Evolutionary conservation across 441 rosid species (phyloP), one percentile per base, ranked within the genome.

Genomic region (Adansonia grandidieri): DNA sequence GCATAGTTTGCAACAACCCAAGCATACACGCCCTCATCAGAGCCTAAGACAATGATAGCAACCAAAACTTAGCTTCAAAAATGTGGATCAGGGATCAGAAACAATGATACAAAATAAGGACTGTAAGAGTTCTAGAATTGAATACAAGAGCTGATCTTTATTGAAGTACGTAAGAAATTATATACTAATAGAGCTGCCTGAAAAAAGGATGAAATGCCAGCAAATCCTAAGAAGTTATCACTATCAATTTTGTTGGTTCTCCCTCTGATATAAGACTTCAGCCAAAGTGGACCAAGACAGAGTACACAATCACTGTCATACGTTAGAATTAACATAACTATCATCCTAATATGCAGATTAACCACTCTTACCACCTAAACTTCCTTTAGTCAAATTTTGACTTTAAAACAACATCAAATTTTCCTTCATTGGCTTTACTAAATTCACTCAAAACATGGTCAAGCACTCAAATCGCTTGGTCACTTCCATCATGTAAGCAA

Each of bases 21-120:
- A 81, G 98, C 98, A 81, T 93, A 95, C 20, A 88, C 66, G 28
- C 98, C 98, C 80, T 95, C 98, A 84, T 95, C 98, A 78, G 98
- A 92, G 32, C 98, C 97, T 95, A 77, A 44, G 0, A 73, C 58
- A 71, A 9, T 70, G 32, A 77, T 47, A 71, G 48, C 32, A 77
- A 70, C 68, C 56, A 74, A 78, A 28, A 75, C 28, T 80, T 74
- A 83, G 67, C 60, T 40, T 68, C 56, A 60, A 40, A 10, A 53
- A 32, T 19, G 40, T 45, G 17, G 19, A 19, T 5, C 28, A 62
- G 62, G 4, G 42, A 72, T 54, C 45, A 28, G 32, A 47, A 57
- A 50, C 11, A 14, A 66, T 3, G 3, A 37, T 73, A 65, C 40
- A 71, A 71, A 44, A 22, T 0, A 1, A 45, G 5, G 11, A 11